A percentile compares a stretch with the other conserved stretches of the same genome.
These are phyloP conservation scores for Leccinum laetum DNA, from an alignment of 1,284 basidiomycete genomes.

Conservation along the genomic window DNA sequence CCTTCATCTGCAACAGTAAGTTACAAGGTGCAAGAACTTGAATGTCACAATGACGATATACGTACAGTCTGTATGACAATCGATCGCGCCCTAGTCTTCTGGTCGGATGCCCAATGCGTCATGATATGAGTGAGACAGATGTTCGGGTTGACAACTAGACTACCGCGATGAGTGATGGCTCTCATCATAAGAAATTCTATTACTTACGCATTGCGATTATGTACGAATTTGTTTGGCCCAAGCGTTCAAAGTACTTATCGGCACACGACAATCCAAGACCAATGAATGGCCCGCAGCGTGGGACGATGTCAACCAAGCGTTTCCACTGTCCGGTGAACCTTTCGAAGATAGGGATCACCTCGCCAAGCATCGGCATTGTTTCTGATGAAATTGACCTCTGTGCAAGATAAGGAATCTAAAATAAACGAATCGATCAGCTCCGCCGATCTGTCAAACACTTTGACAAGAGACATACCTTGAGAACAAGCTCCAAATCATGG, in stretches of 20 bases:
- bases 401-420: not conserved
- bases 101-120: not conserved
- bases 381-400: not conserved
- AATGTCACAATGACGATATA: not conserved
- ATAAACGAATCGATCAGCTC: not conserved
- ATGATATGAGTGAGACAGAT: not conserved
- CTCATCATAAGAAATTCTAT: not conserved
- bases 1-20: not conserved
- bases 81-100: not conserved
- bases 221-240: too few relatives aligned
- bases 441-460: not conserved
- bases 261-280: too few relatives aligned
- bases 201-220: not conserved
- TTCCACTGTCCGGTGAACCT: too few relatives aligned
- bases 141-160: not conserved
- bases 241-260: too few relatives aligned
- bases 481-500: not conserved
- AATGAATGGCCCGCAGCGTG: too few relatives aligned
- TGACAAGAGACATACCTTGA: not conserved
- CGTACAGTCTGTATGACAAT: not conserved
- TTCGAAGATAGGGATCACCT: too few relatives aligned
- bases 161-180: not conserved
- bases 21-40: not conserved
- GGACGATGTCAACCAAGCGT: too few relatives aligned
- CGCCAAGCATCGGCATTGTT: too few relatives aligned